Conservation (phyloP, 164 flowering plant species). For the Saururus chinensis region DNA sequence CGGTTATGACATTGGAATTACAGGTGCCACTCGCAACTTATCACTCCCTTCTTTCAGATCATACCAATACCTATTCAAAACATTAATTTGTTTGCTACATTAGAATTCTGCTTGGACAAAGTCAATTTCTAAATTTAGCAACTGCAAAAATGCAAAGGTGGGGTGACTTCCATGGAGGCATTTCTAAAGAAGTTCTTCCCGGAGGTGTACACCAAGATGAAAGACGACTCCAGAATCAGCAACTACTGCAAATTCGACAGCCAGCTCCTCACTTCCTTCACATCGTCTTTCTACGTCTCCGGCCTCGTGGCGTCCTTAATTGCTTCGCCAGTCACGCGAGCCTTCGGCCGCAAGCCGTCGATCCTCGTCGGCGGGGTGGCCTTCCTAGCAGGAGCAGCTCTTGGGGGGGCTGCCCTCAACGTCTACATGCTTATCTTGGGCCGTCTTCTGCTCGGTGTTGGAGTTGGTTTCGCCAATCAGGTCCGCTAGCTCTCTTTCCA, state of each 20-base stretch:
- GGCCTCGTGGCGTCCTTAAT: conserved; percentile 40
- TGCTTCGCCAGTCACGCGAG: conserved; percentile 35
- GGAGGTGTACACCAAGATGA: conserved; percentile 36
- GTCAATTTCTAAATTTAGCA: neutral
- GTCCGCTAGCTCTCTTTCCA: too few relatives aligned
- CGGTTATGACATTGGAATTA: conserved; percentile 77
- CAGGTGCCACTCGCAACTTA: conserved; percentile 23
- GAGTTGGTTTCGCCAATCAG: conserved; percentile 76
- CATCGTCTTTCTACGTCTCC: conserved; percentile 60
- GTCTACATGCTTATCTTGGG: conserved; percentile 51
- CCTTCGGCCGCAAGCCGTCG: conserved; percentile 46
- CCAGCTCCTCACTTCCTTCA: conserved; percentile 49
- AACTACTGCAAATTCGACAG: conserved; percentile 66
- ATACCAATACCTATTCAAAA: too few relatives aligned
- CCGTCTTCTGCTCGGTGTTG: conserved; percentile 59
- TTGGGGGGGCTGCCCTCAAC: conserved; percentile 45
- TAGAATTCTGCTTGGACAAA: too few relatives aligned
- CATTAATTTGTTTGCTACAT: too few relatives aligned
- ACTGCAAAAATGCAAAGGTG: conserved; percentile 32
- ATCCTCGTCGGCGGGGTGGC: conserved; percentile 45
- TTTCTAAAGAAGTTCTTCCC: conserved; percentile 65
- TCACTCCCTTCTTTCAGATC: neutral
- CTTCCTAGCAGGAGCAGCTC: conserved; percentile 47
- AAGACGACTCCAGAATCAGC: conserved; percentile 28
- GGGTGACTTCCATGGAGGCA: conserved; percentile 71